phyloP scores from a whole-genome alignment of 1,284 basidiomycete genomes.

The Tausonia pullulans region DNA sequence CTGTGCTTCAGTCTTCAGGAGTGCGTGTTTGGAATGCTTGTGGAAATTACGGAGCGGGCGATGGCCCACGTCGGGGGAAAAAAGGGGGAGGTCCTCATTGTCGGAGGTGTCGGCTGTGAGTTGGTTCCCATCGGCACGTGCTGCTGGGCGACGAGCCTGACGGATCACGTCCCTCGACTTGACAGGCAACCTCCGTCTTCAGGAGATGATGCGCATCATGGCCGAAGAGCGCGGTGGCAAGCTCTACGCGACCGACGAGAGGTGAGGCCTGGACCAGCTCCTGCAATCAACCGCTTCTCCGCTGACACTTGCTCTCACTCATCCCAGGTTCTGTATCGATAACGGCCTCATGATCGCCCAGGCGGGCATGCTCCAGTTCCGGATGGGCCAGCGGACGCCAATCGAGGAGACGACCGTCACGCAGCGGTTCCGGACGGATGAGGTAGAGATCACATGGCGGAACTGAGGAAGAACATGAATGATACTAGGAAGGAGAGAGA shows the following conservation, averaged over 20 bases:
- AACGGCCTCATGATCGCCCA: conserved; percentile 99
- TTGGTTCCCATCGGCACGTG: conserved; percentile 18
- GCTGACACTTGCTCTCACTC: not conserved
- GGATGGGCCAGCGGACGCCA: conserved; percentile 81
- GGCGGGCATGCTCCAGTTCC: conserved; percentile 78
- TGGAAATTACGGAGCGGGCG: conserved; percentile 96
- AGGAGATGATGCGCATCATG: conserved; percentile 99
- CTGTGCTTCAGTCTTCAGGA: conserved; percentile 96
- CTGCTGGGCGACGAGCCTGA: not conserved
- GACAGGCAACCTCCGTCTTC: conserved; percentile 78
- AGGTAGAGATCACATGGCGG: conserved; percentile 15
- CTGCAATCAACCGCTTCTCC: not conserved
- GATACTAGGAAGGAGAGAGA: no score
- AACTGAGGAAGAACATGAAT: not conserved
- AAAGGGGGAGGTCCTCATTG: conserved; percentile 73
- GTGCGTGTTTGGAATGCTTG: conserved; percentile 95
- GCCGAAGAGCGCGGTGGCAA: conserved; percentile 75
- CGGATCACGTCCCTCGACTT: not conserved
- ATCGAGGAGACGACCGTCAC: conserved; percentile 74
- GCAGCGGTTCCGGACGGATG: conserved; percentile 50
- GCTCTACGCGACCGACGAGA: conserved; percentile 92
- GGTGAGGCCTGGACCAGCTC: conserved; percentile 41
- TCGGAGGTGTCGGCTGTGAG: conserved; percentile 96
- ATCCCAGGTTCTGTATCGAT: conserved; percentile 85
- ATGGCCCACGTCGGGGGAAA: conserved; percentile 97